A percentile compares a stretch with the other conserved stretches of the same genome.
Conservation (phyloP, 108 stramenopile genomes). For the Asterionellopsis glacialis region DNA sequence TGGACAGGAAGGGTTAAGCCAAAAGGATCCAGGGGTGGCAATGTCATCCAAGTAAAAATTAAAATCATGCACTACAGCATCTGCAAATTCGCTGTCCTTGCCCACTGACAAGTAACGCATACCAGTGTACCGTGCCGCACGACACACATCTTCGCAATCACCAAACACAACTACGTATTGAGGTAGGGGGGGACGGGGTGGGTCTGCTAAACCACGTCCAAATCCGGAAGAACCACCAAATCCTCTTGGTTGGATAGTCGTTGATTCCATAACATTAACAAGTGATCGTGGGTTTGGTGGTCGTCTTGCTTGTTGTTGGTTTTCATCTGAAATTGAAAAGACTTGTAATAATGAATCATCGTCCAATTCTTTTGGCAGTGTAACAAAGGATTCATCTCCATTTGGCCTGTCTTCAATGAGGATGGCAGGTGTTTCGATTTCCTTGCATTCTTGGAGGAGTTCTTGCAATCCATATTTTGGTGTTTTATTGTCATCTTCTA, state of each 20-base stretch:
- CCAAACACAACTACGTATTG: constrained; percentile 57
- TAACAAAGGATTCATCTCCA: not conserved
- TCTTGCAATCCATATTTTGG: constrained; percentile 4
- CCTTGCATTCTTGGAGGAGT: constrained; percentile 60
- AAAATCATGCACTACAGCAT: constrained; percentile 44
- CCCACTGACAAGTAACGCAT: constrained; percentile 52
- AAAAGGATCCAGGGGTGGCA: constrained; percentile 75
- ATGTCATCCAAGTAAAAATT: constrained; percentile 60
- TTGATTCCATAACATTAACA: constrained; percentile 42
- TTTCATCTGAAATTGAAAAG: not conserved
- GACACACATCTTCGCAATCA: constrained; percentile 22
- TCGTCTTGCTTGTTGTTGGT: not conserved
- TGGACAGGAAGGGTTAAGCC: constrained; percentile 72
- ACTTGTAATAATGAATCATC: not conserved
- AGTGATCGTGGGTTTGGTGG: constrained; percentile 67
- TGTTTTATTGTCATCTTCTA: constrained; percentile 7
- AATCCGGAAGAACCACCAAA: constrained; percentile 83
- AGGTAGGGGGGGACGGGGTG: constrained; percentile 54
- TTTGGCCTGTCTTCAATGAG: constrained; percentile 31
- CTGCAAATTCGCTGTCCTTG: constrained; percentile 37
- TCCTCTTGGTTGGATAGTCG: constrained; percentile 60
- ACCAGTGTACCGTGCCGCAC: constrained; percentile 56
- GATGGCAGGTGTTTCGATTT: constrained; percentile 56
- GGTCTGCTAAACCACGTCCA: constrained; percentile 56
- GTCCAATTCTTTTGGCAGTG: constrained; percentile 11